Percentiles rank a stretch among this genome's conserved stretches.
phyloP scores from a whole-genome alignment of 179 eudicot genomes.

The Gypsophila paniculata region DNA sequence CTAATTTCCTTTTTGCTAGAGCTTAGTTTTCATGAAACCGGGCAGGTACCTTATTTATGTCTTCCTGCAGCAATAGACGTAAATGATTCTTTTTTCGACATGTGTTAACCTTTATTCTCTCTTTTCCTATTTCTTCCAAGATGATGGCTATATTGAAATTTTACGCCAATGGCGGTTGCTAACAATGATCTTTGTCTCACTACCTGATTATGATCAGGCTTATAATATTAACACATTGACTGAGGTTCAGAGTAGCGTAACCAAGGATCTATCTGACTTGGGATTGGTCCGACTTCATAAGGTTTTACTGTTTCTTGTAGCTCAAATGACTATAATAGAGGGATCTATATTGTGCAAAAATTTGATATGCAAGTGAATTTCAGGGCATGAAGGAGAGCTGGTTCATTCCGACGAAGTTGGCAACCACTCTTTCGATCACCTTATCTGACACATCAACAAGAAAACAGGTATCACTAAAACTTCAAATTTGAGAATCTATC shows the following conservation, averaged over 20 bases:
- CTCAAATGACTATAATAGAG: background rate
- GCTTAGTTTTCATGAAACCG: constrained; percentile 94
- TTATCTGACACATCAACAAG: constrained; percentile 78
- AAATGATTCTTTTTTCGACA: background rate
- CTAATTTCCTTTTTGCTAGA: constrained; percentile 86
- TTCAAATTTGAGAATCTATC: background rate
- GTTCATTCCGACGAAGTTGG: constrained; percentile 91
- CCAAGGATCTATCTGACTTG: constrained; percentile 88
- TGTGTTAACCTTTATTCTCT: background rate
- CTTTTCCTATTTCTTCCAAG: background rate
- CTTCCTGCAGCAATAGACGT: background rate
- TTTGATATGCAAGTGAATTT: constrained; percentile 17
- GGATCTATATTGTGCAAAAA: constrained; percentile 2
- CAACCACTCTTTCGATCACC: constrained; percentile 85
- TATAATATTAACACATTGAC: constrained; percentile 70
- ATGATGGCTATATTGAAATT: background rate
- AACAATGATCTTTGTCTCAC: constrained; percentile 11
- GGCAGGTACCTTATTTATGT: constrained; percentile 55
- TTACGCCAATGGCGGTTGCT: background rate
- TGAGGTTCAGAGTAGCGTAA: constrained; percentile 53
- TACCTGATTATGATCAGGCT: constrained; percentile 44
- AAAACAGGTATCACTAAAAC: constrained; percentile 54
- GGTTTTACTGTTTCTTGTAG: constrained; percentile 33
- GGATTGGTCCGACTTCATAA: constrained; percentile 92
- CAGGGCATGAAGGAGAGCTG: constrained; percentile 97